A percentile compares a stretch with the other conserved stretches of the same genome.
Evolutionary conservation across 2,329 filamentous ascomycete genomes (phyloP).

Genomic region (Ampelomyces quisqualis): DNA sequence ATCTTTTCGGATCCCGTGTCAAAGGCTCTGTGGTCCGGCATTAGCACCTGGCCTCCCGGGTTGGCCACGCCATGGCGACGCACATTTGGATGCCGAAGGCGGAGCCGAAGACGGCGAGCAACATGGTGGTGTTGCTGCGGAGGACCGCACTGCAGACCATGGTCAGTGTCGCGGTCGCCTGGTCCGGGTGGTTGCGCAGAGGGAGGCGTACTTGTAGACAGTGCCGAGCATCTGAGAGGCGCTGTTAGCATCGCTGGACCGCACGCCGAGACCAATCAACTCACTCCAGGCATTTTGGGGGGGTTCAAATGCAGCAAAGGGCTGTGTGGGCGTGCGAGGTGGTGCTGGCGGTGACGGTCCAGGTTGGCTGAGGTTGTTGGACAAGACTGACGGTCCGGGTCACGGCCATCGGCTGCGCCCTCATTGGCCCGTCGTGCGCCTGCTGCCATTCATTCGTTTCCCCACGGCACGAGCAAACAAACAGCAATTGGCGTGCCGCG

Average conservation of each 20-base stretch:
- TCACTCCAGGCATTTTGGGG: conserved; percentile 62
- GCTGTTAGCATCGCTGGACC: conserved; percentile 26
- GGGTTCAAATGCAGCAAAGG: conserved; percentile 18
- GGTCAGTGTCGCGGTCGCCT: conserved; percentile 24
- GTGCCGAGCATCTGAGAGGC: conserved; percentile 51
- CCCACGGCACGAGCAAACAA: too few species aligned
- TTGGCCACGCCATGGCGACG: conserved; percentile 40
- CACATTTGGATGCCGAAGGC: conserved; percentile 96
- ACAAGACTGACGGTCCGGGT: conserved; percentile 25
- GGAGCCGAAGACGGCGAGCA: conserved; percentile 79
- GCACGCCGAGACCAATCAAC: conserved; percentile 35
- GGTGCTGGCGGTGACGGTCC: conserved; percentile 28
- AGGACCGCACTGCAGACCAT: conserved; percentile 68
- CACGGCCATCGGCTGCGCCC: conserved; percentile 19
- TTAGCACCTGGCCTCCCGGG: conserved; percentile 22
- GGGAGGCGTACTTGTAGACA: conserved; percentile 55
- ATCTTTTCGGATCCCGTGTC: conserved; percentile 78
- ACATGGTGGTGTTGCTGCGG: conserved; percentile 83
- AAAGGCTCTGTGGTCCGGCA: conserved; percentile 64
- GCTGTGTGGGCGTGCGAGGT: conserved; percentile 25
- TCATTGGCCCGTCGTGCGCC: conserved; percentile 30
- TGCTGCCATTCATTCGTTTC: too few species aligned
- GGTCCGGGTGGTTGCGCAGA: conserved; percentile 15
- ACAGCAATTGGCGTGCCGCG: too few species aligned
- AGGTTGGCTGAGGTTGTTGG: conserved; percentile 18